Percentiles rank a stretch among this genome's conserved stretches.
Evolutionary conservation across 169 alveolate species (phyloP).

Genomic region (Plasmodium falciparum): DNA sequence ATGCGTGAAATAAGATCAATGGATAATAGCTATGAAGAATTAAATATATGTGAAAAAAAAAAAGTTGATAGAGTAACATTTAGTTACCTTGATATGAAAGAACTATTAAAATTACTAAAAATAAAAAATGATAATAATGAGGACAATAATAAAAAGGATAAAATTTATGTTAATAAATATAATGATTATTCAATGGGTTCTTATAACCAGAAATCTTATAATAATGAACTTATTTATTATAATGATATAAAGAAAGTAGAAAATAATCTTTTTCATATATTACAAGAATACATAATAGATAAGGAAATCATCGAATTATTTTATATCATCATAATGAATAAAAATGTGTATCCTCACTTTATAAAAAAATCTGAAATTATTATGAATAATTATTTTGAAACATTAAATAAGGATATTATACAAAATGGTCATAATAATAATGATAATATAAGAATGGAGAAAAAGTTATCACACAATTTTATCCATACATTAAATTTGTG

Average conservation of each 20-base stretch:
- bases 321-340: constrained; percentile 18
- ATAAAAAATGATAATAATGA: constrained; percentile 8
- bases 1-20: neutral
- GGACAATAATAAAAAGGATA: constrained; percentile 3
- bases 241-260: neutral
- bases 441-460: neutral
- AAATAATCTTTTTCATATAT: constrained; percentile 11
- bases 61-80: constrained; percentile 7
- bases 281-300: constrained; percentile 16
- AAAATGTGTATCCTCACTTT: neutral
- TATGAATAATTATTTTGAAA: constrained; percentile 9
- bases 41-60: neutral
- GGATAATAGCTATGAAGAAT: neutral
- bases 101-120: constrained; percentile 43
- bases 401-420: constrained; percentile 1
- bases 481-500: constrained; percentile 57
- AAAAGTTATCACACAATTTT: constrained; percentile 5
- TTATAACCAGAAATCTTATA: too few species aligned
- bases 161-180: too few species aligned
- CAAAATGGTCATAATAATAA: neutral
- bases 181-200: too few species aligned
- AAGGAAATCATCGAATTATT: constrained; percentile 48
- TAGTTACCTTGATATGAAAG: constrained; percentile 54
- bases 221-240: too few species aligned
- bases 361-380: constrained; percentile 10